These are phyloP conservation scores for Dioscorea cayenensis DNA, from an alignment of 116 monocot genomes.

Conservation along the genomic window DNA sequence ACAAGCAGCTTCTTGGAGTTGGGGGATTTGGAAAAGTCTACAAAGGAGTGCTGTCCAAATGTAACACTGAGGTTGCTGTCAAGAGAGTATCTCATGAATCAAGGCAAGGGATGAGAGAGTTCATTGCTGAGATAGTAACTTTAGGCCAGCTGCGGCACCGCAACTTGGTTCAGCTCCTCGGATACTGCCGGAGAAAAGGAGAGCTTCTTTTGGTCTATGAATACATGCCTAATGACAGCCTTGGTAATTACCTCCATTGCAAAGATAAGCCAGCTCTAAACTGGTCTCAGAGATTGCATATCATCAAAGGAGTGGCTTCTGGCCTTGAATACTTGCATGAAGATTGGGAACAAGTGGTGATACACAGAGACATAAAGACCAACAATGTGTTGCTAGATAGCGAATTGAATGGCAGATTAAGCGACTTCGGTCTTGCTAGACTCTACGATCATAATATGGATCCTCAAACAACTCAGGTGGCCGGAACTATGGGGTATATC, in stretches of 20 bases:
- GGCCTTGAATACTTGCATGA: conserved; percentile 49
- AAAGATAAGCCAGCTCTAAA: conserved; percentile 2
- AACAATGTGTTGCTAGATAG: conserved; percentile 28
- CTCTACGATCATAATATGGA: conserved; percentile 30
- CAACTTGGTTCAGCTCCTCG: conserved; percentile 45
- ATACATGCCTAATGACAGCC: conserved; percentile 37
- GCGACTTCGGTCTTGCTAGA: conserved; percentile 34
- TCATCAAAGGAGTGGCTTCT: conserved; percentile 45
- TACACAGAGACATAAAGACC: conserved; percentile 29
- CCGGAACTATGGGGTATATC: conserved; percentile 50
- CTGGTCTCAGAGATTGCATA: conserved; percentile 30
- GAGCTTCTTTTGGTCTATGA: conserved; percentile 34
- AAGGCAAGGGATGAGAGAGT: conserved; percentile 22
- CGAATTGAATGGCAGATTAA: conserved; percentile 14
- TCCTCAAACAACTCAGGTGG: conserved; percentile 26
- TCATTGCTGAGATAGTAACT: conserved; percentile 25
- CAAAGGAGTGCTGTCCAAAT: conserved; percentile 29
- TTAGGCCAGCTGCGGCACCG: conserved; percentile 42
- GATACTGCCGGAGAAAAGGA: conserved; percentile 32
- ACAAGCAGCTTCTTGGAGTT: conserved; percentile 21
- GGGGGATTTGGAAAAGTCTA: conserved; percentile 54
- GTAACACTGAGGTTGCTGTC: conserved; percentile 21
- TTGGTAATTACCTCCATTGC: conserved; percentile 27
- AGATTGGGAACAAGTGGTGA: conserved; percentile 46
- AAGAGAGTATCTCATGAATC: conserved; percentile 18